Evolutionary conservation across 768 basidiomycete species (phyloP).

Genomic region (Pulveroboletus sp.): DNA sequence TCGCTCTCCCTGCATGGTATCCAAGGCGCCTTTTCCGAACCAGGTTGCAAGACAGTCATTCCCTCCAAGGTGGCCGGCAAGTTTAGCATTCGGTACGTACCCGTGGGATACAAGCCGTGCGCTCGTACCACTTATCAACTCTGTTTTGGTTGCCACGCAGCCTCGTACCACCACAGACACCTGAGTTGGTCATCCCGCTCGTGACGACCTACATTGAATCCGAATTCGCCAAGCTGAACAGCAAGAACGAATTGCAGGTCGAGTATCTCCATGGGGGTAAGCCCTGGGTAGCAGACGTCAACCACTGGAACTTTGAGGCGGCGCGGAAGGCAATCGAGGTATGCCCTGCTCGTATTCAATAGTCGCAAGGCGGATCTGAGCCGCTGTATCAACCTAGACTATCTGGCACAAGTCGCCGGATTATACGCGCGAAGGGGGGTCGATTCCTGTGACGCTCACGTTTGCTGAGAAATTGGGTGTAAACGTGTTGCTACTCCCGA

Average conservation of each 20-base stretch:
- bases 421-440: conserved; percentile 88
- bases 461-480: conserved; percentile 87
- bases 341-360: not conserved
- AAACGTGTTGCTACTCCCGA: conserved; percentile 86
- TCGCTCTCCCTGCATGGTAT: conserved; percentile 93
- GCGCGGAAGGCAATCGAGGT: conserved; percentile 85
- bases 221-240: conserved; percentile 83
- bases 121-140: not conserved
- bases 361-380: not conserved
- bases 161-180: conserved; percentile 85
- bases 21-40: conserved; percentile 87
- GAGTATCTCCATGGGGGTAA: conserved; percentile 80
- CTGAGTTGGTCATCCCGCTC: conserved; percentile 66
- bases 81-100: conserved; percentile 83
- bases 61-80: conserved; percentile 87
- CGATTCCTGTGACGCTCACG: conserved; percentile 90
- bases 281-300: conserved; percentile 83
- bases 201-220: conserved; percentile 67
- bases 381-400: conserved; percentile 9
- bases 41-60: conserved; percentile 90
- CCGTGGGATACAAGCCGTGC: not conserved
- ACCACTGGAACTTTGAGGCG: conserved; percentile 93
- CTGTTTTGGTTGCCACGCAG: conserved; percentile 28
- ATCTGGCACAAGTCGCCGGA: conserved; percentile 78
- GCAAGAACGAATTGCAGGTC: conserved; percentile 76